Evolutionary conservation across 805 yeast genomes (phyloP), one percentile per base, ranked within the genome.

Genomic region (Myxozyma mucilagina): DNA sequence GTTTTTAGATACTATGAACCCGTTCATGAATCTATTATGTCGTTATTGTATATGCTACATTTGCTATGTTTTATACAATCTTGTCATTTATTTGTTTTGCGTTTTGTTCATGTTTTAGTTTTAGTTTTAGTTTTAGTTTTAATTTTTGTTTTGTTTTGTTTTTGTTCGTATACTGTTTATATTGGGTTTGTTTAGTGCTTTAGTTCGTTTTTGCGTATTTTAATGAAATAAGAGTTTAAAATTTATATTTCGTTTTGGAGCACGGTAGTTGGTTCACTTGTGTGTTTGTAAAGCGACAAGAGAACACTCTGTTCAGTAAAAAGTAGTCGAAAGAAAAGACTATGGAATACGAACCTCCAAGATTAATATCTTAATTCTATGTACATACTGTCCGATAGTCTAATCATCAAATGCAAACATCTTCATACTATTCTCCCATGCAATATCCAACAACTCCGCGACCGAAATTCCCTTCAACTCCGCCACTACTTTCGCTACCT

Each of bases 401-500:
- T 14, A 8, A 24, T 35, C 56, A 24, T 54, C 60, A 48, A 62
- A 63, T 4, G 43, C 59, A 64, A 84, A 86, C 39, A 87, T 69
- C 3, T 69, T 61, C 60, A 80, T 71, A 18, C 85, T 76, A 65
- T 84, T 87, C 11, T 74, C 57, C 79, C 83, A 87, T 24, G 84
- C 84, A 0, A 72, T 68, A 7, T 79, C 79, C 11, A 80, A 77
- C 2, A 88, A 73, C 13, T 73, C 75, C 32, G 78, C 73, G 4
- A 83, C 74, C 0, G 79, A 68, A 1, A 80, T 65, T 0, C 72
- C 71, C 63, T 79, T 80, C 50, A 87, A 70, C 14, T 78, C 80
- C 1, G 89, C 80, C 43, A 88, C 76, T 1, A 85, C 84, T 60
- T 82, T 83, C 1, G 96, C 97, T 0, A 91, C 91, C 59, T 84